A percentile compares a stretch with the other conserved stretches of the same genome.
Evolutionary conservation across 73 alveolate species (phyloP).

Genomic region (Uronychia binucleata): DNA sequence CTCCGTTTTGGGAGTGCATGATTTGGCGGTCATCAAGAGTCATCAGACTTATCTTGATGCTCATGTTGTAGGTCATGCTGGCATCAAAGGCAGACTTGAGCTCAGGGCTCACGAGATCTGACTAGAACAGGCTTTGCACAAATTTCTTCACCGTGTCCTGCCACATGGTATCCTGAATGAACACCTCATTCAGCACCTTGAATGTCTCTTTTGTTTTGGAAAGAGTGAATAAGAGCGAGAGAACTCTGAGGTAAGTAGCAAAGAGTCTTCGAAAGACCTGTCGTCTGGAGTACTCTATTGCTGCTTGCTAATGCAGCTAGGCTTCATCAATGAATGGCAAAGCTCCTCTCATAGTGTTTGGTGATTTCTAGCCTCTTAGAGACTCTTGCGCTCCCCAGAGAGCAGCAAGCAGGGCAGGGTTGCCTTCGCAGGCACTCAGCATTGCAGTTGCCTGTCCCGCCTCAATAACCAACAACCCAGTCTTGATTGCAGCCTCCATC

Average conservation of each 20-base stretch:
- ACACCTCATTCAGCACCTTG: conserved; percentile 65
- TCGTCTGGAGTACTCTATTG: conserved; percentile 8
- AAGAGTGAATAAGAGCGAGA: conserved; percentile 40
- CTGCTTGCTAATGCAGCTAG: conserved; percentile 11
- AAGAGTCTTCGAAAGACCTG: conserved; percentile 35
- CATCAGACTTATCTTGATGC: not conserved
- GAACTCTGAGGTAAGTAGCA: conserved; percentile 42
- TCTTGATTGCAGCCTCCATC: conserved; percentile 61
- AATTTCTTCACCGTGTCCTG: conserved; percentile 59
- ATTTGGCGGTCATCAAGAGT: not conserved
- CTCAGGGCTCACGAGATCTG: conserved; percentile 21
- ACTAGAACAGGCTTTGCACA: conserved; percentile 23
- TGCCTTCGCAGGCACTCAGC: conserved; percentile 16
- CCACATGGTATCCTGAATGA: conserved; percentile 66
- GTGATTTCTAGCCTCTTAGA: not conserved
- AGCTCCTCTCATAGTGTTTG: conserved; percentile 7
- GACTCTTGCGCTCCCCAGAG: conserved; percentile 1
- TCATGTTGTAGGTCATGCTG: not conserved
- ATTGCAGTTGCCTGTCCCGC: conserved; percentile 10
- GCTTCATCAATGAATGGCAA: conserved; percentile 15
- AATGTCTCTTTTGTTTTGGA: conserved; percentile 63
- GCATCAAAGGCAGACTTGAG: not conserved
- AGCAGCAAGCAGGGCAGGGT: conserved; percentile 20
- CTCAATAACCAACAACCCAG: conserved; percentile 22
- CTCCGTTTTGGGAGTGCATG: not conserved